phyloP scores from a whole-genome alignment of 2,329 filamentous ascomycete species.

The Fusarium nematophilum region DNA sequence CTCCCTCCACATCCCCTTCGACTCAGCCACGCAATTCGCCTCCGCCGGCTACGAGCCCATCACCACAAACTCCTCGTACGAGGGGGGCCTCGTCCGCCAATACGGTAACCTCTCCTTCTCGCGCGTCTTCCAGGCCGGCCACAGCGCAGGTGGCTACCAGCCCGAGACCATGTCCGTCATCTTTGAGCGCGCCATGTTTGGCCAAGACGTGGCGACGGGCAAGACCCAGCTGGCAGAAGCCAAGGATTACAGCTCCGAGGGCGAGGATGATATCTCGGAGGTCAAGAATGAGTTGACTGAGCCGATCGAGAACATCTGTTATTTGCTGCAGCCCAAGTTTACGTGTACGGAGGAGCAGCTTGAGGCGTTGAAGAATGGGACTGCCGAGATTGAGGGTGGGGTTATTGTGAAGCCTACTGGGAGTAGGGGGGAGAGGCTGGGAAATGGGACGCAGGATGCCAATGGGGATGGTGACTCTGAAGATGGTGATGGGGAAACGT shows the following conservation, averaged over 20 bases:
- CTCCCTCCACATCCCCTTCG: constrained; percentile 67
- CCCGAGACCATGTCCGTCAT: constrained; percentile 65
- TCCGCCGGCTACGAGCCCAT: constrained; percentile 76
- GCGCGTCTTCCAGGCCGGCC: constrained; percentile 71
- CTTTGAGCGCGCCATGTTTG: constrained; percentile 66
- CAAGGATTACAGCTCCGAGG: neutral
- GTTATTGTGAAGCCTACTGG: neutral
- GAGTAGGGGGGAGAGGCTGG: neutral
- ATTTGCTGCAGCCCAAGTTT: neutral
- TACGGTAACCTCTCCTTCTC: constrained; percentile 76
- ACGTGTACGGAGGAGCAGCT: neutral
- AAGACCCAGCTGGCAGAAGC: constrained; percentile 45
- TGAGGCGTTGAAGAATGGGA: neutral
- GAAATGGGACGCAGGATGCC: too few relatives aligned
- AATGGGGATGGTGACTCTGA: too few relatives aligned
- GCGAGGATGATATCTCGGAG: neutral
- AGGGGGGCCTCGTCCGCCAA: constrained; percentile 78
- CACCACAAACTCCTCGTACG: constrained; percentile 70
- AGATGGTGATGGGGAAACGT: neutral
- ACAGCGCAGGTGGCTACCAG: constrained; percentile 68
- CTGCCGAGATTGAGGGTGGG: neutral
- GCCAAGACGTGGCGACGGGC: constrained; percentile 65
- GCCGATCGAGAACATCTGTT: constrained; percentile 5
- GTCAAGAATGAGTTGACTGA: neutral
- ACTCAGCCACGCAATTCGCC: constrained; percentile 59